Base-by-base conservation (phyloP, 441 rosid genomes). In the Adansonia gregorii region DNA sequence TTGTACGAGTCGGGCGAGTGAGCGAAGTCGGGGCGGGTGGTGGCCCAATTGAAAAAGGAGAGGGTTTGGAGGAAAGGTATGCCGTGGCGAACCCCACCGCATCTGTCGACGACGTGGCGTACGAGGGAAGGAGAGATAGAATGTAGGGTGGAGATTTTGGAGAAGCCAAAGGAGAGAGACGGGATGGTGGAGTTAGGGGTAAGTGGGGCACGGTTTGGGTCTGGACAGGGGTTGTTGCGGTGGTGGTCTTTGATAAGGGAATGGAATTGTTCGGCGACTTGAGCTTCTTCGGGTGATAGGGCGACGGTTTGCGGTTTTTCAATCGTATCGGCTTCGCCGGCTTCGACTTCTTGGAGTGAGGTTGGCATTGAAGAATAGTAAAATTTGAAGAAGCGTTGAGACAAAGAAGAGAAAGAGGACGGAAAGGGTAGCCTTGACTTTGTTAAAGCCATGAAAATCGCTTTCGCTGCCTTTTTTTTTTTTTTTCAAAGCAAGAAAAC, bases 31-130 rank as follows among this genome's bases (percentile, higher is more conserved):
- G 74, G 74, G 11, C 72, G 86, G 61, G 83, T 14, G 49, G 89
- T 82, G 51, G 89, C 92, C 97, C 97, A 95, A 75, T 91, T 90
- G 94, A 95, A 95, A 87, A 95, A 95, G 0, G 97, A 84, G 14
- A 93, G 84, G 35, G 90, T 74, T 46, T 91, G 97, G 80, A 64
- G 83, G 79, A 92, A 81, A 14, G 98, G 97, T 80, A 93, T 85
- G 24, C 99, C 97, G 54, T 90, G 95, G 79, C 99, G 97, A 72
- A 85, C 89, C 35, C 80, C 76, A 61, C 88, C 85, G 78, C 91
- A 93, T 78, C 82, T 87, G 81, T 88, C 87, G 73, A 95, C 82
- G 15, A 93, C 97, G 74, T 59, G 82, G 76, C 83, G 87, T 19
- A 85, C 84, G 75, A 87, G 60, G 80, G 84, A 64, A 19, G 94